phyloP scores from a whole-genome alignment of 1,139 yeast species.

The Yamadazyma songkhlaensis region DNA sequence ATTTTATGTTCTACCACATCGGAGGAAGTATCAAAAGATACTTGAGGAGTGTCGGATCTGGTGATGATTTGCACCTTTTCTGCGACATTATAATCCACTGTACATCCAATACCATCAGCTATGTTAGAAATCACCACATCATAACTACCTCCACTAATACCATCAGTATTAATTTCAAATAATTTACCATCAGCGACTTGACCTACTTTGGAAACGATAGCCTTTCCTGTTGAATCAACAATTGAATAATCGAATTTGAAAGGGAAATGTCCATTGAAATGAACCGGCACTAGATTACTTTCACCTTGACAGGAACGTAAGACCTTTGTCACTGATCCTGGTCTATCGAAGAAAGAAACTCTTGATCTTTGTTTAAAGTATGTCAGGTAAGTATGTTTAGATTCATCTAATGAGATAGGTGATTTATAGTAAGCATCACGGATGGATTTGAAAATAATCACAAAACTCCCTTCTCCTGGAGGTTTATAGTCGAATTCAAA shows the following conservation, averaged over 20 bases:
- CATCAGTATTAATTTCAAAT: conserved; percentile 41
- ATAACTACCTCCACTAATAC: conserved; percentile 69
- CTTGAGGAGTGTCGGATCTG: conserved; percentile 60
- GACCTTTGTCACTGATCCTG: conserved; percentile 3
- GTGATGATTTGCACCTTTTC: conserved; percentile 62
- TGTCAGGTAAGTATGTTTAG: conserved; percentile 46
- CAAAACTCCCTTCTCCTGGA: conserved; percentile 74
- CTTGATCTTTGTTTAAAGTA: conserved; percentile 50
- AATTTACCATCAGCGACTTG: conserved; percentile 33
- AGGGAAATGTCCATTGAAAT: conserved; percentile 76
- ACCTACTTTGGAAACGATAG: conserved; percentile 34
- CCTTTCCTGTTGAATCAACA: conserved; percentile 35
- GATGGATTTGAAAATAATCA: conserved; percentile 61
- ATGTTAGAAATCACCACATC: conserved; percentile 61
- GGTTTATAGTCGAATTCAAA: conserved; percentile 69
- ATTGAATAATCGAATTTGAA: conserved; percentile 59
- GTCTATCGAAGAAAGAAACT: conserved; percentile 25
- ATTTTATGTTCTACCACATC: conserved; percentile 32
- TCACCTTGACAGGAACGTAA: conserved; percentile 39
- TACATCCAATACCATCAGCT: conserved; percentile 72
- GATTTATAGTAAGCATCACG: conserved; percentile 51
- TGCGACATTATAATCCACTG: conserved; percentile 51
- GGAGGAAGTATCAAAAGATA: conserved; percentile 19
- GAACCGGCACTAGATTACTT: conserved; percentile 44
- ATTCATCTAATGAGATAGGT: conserved; percentile 31